Percentiles rank a stretch among this genome's conserved stretches.
Evolutionary conservation across 192 early-diverging fungal genomes (phyloP).

Genomic region (Pilobolus umbonatus): DNA sequence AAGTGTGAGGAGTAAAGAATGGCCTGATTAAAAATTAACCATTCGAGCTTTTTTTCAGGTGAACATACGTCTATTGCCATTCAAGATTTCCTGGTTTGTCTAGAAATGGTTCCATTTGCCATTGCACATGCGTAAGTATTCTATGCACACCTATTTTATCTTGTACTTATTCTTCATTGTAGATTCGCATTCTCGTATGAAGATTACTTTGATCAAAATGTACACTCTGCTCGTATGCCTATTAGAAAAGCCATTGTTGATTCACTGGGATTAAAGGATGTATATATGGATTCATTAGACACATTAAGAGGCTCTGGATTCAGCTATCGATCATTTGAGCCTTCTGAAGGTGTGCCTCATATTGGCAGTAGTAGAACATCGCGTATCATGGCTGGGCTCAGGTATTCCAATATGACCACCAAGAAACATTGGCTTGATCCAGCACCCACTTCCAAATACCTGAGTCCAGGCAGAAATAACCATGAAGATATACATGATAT

Average conservation of each 20-base stretch:
- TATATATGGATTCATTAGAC: constrained; percentile 73
- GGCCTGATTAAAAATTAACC: background rate
- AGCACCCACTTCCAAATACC: constrained; percentile 28
- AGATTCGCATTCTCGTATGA: constrained; percentile 76
- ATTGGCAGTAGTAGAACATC: constrained; percentile 49
- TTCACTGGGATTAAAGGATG: constrained; percentile 77
- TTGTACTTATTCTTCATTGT: background rate
- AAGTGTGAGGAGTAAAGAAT: too few species aligned
- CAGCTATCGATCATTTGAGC: constrained; percentile 75
- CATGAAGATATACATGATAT: constrained; percentile 5
- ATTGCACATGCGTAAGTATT: constrained; percentile 70
- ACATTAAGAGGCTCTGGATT: constrained; percentile 75
- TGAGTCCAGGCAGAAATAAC: constrained; percentile 10
- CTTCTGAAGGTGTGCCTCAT: constrained; percentile 58
- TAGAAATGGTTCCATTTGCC: constrained; percentile 85
- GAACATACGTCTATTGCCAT: constrained; percentile 74
- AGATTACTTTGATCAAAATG: constrained; percentile 66
- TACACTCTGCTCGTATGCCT: constrained; percentile 68
- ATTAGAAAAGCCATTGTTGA: constrained; percentile 77
- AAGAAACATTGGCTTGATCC: constrained; percentile 51
- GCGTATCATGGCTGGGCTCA: constrained; percentile 54
- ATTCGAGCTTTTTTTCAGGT: constrained; percentile 11
- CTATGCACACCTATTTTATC: background rate
- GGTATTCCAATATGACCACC: constrained; percentile 47
- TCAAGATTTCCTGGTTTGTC: constrained; percentile 88